Base-by-base conservation (phyloP, 192 early-diverging fungal genomes). In the Coemansia sp. region DNA sequence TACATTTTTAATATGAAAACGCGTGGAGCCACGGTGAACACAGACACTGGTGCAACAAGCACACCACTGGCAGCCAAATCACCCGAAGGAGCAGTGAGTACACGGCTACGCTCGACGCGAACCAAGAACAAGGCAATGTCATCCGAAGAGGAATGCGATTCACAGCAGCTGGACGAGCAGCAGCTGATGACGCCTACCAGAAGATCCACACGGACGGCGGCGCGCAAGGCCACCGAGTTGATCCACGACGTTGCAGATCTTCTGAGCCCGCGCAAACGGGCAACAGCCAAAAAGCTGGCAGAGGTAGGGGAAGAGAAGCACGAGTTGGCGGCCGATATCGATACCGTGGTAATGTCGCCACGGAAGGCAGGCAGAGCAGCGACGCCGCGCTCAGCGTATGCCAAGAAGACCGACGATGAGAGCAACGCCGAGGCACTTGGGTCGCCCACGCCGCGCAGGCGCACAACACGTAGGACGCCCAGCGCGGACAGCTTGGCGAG, bases 161-260 rank as follows among this genome's bases (percentile, higher is more conserved):
- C n/a, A 38, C 58, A 49, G 48, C 41, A 53, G 55, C 55, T 51
- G 60, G 64, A 62, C 44, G 62, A 38, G 26, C 68, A 6, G 14
- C 53, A 4, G 18, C 69, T 69, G 24, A 56, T 57, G 15, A 77
- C 75, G 34, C 75, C 75, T 8, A 70, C 69, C 5, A 69, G 75
- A n/a, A 59, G 75, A 46, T 77, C 75, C 12, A 72, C 75, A 5
- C 64, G 75, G 48, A 46, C 70, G 10, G 75, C 75, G 14, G 69
- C 75, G 52, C 64, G 51, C 34, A 58, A 60, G 52, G 73, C 73
- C 16, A 75, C 63, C 16, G 63, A 64, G 20, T 41, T 75, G 39
- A 58, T 75, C 30, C 73, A 75, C 10, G 73, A 75, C n/a, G 43
- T 36, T 4, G 39, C 61, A 23, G 73, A 41, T 16, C 57, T 62